Conservation (phyloP, 2,329 filamentous ascomycete species). For the Hypocreales sp. region DNA sequence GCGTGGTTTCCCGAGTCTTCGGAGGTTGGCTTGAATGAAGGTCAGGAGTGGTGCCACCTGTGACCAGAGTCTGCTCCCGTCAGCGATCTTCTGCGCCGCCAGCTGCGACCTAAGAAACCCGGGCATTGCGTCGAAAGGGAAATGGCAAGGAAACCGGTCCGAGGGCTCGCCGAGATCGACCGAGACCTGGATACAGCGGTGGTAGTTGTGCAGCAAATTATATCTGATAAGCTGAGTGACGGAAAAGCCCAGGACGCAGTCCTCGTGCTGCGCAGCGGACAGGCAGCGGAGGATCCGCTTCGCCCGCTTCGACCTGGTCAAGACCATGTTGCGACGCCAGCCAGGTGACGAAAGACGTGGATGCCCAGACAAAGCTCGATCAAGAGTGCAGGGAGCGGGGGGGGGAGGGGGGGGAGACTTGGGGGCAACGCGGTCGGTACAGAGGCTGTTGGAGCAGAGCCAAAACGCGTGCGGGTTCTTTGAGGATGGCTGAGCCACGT, state of each 20-base stretch:
- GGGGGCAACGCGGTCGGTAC: no score
- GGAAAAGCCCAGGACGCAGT: constrained; percentile 18
- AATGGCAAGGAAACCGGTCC: constrained; percentile 7
- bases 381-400: no score
- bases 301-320: constrained; percentile 13
- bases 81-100: constrained; percentile 14
- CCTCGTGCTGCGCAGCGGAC: constrained; percentile 18
- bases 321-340: constrained; percentile 8
- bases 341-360: no score
- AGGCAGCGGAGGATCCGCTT: constrained; percentile 20
- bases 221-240: constrained; percentile 13
- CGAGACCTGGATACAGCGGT: constrained; percentile 12
- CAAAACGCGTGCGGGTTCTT: not conserved
- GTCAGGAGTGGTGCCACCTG: constrained; percentile 18
- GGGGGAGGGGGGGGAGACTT: not conserved
- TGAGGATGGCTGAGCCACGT: not conserved
- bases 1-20: constrained; percentile 5
- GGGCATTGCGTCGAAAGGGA: constrained; percentile 8
- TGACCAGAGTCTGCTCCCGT: constrained; percentile 11
- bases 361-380: no score
- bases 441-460: not conserved
- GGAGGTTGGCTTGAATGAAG: constrained; percentile 14
- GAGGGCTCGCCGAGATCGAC: constrained; percentile 14
- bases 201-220: constrained; percentile 14
- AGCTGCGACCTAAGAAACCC: constrained; percentile 11